Conservation (phyloP, 225 moss, liverwort and hornwort genomes). For the Straminergon stramineum region DNA sequence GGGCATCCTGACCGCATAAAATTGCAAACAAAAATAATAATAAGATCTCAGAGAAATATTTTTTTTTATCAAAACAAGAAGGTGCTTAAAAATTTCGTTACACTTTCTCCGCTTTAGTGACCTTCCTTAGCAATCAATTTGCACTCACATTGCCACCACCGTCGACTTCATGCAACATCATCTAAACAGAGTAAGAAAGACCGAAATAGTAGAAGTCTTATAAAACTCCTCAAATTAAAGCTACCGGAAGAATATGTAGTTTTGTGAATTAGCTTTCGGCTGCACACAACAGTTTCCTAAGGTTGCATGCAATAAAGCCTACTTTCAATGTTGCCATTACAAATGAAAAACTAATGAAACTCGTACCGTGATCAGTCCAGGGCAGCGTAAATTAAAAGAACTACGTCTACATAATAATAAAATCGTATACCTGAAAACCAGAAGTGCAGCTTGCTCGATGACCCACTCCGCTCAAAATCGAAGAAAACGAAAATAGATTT, state of each 20-base stretch:
- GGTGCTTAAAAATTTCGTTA: neutral
- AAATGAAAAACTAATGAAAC: neutral
- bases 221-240: neutral
- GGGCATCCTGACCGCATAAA: constrained; percentile 9
- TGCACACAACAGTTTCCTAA: neutral
- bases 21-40: neutral
- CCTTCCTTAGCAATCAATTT: neutral
- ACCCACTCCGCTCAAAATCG: neutral
- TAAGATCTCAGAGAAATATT: neutral
- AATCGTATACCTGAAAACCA: neutral
- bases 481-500: neutral
- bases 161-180: neutral
- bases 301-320: neutral
- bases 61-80: neutral
- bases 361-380: neutral
- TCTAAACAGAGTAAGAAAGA: neutral
- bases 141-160: neutral
- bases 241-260: neutral
- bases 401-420: neutral
- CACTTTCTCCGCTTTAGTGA: neutral
- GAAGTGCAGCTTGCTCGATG: neutral
- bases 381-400: neutral
- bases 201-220: too few relatives aligned
- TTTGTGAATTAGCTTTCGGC: neutral
- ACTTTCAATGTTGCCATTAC: neutral